A percentile compares a stretch with the other conserved stretches of the same genome.
These are phyloP conservation scores for Ephemerocybe angulata DNA, from an alignment of 768 basidiomycete species.

Conservation along the genomic window DNA sequence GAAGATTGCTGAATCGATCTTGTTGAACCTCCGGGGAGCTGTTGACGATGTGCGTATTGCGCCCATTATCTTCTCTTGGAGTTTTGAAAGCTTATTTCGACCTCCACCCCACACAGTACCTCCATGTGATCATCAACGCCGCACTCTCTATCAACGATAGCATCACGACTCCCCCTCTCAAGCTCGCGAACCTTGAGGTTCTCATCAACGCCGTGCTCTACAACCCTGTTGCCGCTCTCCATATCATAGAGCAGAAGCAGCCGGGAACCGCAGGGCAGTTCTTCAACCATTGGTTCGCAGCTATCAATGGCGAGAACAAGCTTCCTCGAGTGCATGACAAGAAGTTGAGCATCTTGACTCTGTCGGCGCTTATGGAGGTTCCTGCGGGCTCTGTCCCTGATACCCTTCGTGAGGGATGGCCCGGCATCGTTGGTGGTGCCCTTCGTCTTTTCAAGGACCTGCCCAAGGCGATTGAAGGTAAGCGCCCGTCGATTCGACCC, in stretches of 20 bases:
- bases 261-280: slow-evolving; percentile 66
- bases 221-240: slow-evolving; percentile 75
- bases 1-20: slow-evolving; percentile 77
- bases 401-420: slow-evolving; percentile 67
- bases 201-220: slow-evolving; percentile 81
- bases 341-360: slow-evolving; percentile 72
- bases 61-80: background rate
- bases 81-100: background rate
- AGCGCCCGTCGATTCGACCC: slow-evolving; percentile 1
- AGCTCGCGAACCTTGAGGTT: slow-evolving; percentile 77
- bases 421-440: slow-evolving; percentile 64
- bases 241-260: slow-evolving; percentile 61
- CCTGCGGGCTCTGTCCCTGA: slow-evolving; percentile 54
- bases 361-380: slow-evolving; percentile 76
- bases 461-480: slow-evolving; percentile 69
- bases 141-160: slow-evolving; percentile 57
- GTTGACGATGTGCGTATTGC: slow-evolving; percentile 67
- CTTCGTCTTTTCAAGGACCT: slow-evolving; percentile 75
- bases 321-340: slow-evolving; percentile 90
- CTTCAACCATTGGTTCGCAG: slow-evolving; percentile 82
- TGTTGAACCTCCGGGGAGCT: slow-evolving; percentile 75
- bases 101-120: slow-evolving; percentile 37
- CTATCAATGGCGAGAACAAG: slow-evolving; percentile 55
- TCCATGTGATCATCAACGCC: slow-evolving; percentile 62
- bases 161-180: slow-evolving; percentile 59